Percentiles rank a stretch among this genome's conserved stretches.
These are phyloP conservation scores for Candida loeiensis DNA, from an alignment of 805 yeast species.

Conservation along the genomic window DNA sequence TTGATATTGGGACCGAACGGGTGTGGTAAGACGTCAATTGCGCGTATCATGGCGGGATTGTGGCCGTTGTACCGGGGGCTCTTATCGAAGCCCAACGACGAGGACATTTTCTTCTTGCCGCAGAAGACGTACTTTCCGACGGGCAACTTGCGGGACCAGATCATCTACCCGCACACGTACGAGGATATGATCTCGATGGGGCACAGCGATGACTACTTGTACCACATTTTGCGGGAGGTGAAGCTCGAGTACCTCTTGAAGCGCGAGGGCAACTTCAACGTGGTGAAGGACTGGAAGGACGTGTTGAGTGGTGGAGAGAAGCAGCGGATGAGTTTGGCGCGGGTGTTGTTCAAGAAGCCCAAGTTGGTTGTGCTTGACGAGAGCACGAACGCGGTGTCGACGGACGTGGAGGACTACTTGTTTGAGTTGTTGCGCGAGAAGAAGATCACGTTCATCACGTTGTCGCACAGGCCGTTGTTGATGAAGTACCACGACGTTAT, in stretches of 20 bases:
- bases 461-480: conserved; percentile 78
- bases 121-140: conserved; percentile 81
- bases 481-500: conserved; percentile 80
- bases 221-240: conserved; percentile 67
- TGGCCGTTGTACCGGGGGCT: conserved; percentile 91
- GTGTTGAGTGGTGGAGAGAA: conserved; percentile 96
- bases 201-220: conserved; percentile 62
- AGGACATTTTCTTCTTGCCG: conserved; percentile 74
- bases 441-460: conserved; percentile 73
- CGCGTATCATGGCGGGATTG: conserved; percentile 77
- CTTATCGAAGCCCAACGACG: conserved; percentile 68
- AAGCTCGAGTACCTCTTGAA: conserved; percentile 75
- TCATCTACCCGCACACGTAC: conserved; percentile 80
- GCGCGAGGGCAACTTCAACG: conserved; percentile 57
- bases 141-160: conserved; percentile 87
- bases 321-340: conserved; percentile 85
- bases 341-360: conserved; percentile 77
- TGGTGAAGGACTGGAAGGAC: conserved; percentile 74
- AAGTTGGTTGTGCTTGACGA: conserved; percentile 83
- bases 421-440: conserved; percentile 71
- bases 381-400: conserved; percentile 89
- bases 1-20: conserved; percentile 86
- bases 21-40: conserved; percentile 83
- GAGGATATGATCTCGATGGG: conserved; percentile 75
- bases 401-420: conserved; percentile 83